Evolutionary conservation across 208 protist species (phyloP).

Genomic region (Porcisia deanei): DNA sequence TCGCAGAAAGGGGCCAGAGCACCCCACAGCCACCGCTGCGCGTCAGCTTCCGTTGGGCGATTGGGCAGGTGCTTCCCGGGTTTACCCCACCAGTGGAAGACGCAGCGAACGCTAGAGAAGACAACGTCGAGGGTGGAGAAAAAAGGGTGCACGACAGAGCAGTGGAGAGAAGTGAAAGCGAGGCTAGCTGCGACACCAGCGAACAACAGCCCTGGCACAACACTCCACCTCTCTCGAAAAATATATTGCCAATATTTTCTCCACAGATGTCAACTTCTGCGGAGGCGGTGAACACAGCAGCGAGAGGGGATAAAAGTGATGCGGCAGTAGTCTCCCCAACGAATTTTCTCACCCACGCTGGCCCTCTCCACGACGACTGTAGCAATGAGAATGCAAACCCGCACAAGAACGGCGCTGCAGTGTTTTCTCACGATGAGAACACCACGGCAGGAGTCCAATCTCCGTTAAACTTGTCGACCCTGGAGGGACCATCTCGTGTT

Average conservation of each 20-base stretch:
- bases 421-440: background rate
- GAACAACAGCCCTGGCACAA: background rate
- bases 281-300: background rate
- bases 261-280: background rate
- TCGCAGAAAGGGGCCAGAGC: background rate
- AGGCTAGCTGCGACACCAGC: background rate
- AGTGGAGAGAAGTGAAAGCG: background rate
- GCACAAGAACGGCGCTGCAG: background rate
- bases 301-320: background rate
- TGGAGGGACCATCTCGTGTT: background rate
- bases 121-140: background rate
- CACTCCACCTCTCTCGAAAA: background rate
- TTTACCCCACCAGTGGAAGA: background rate
- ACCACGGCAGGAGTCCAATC: background rate
- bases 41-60: constrained; percentile 29
- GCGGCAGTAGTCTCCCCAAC: background rate
- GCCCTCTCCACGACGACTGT: background rate
- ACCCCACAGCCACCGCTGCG: constrained; percentile 10
- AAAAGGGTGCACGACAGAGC: background rate
- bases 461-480: background rate
- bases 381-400: background rate
- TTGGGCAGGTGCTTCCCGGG: constrained; percentile 20
- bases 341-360: background rate
- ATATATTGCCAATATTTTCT: background rate
- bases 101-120: background rate